A percentile compares a stretch with the other conserved stretches of the same genome.
These are phyloP conservation scores for Rhodotorula sp. DNA, from an alignment of 1,284 basidiomycete genomes.

Conservation along the genomic window DNA sequence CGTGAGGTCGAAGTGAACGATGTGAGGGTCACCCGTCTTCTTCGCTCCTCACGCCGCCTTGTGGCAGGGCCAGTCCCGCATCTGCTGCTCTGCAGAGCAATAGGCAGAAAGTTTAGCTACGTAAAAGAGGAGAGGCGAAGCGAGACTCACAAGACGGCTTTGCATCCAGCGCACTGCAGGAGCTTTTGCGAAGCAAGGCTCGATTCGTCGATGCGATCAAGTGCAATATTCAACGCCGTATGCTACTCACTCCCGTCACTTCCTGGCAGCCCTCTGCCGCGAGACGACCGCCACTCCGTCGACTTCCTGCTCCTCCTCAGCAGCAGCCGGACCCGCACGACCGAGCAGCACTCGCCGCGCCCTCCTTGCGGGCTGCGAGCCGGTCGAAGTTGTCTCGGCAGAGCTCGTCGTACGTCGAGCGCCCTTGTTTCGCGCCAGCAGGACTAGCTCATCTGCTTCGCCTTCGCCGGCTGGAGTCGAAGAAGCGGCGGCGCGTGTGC, in stretches of 20 bases:
- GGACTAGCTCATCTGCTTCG: not conserved
- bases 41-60: not conserved
- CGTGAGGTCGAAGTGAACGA: conserved; percentile 9
- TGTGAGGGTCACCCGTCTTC: not conserved
- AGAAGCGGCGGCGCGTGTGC: not conserved
- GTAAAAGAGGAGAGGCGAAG: too few relatives aligned
- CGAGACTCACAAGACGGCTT: too few relatives aligned
- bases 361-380: not conserved
- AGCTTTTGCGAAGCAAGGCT: too few relatives aligned
- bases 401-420: not conserved
- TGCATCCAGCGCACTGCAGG: too few relatives aligned
- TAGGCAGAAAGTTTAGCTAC: not conserved
- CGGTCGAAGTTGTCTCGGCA: too few relatives aligned
- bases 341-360: conserved; percentile 9
- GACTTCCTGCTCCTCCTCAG: conserved; percentile 14
- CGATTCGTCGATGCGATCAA: too few relatives aligned
- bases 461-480: not conserved
- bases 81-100: not conserved
- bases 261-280: too few relatives aligned
- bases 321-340: not conserved
- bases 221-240: too few relatives aligned
- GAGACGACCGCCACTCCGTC: conserved; percentile 2
- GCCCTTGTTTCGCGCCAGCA: not conserved
- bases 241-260: too few relatives aligned
- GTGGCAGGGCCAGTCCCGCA: conserved; percentile 7